Conservation (phyloP, 345 rosid species). For the Linum lewisii region DNA sequence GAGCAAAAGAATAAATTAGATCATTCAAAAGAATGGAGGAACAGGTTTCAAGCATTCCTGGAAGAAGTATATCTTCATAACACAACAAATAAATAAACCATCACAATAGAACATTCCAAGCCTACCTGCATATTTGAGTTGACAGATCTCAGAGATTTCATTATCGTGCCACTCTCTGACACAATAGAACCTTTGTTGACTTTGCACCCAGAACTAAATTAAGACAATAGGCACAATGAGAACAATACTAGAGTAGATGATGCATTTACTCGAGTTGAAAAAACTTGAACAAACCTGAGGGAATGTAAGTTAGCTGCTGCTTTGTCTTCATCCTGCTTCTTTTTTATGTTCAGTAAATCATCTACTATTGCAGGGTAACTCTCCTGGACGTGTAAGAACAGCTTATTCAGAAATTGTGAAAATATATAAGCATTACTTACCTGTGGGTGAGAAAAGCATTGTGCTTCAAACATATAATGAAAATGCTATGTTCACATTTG, state of each 20-base stretch:
- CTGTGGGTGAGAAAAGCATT: too few relatives aligned
- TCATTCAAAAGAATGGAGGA: not conserved
- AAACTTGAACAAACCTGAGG: constrained; percentile 37
- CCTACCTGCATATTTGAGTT: constrained; percentile 32
- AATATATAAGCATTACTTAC: too few relatives aligned
- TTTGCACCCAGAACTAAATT: constrained; percentile 27
- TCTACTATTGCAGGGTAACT: constrained; percentile 43
- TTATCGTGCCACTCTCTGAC: constrained; percentile 32
- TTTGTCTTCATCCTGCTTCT: constrained; percentile 76
- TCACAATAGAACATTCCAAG: not conserved
- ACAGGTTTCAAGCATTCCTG: not conserved
- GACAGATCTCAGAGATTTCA: constrained; percentile 46
- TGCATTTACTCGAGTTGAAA: not conserved
- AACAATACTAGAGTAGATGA: constrained; percentile 1
- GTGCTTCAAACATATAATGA: not conserved
- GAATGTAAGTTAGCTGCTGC: constrained; percentile 53
- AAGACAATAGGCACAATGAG: constrained; percentile 14
- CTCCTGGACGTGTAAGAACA: constrained; percentile 29
- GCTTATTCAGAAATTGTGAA: constrained; percentile 6
- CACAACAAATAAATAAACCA: not conserved
- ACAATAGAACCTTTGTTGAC: constrained; percentile 20
- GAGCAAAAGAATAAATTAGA: not conserved
- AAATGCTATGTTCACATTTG: not conserved
- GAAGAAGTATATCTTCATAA: not conserved
- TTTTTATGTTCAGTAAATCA: constrained; percentile 53